phyloP scores from a whole-genome alignment of 257 asterid genomes.

The Solanum chmielewskii region DNA sequence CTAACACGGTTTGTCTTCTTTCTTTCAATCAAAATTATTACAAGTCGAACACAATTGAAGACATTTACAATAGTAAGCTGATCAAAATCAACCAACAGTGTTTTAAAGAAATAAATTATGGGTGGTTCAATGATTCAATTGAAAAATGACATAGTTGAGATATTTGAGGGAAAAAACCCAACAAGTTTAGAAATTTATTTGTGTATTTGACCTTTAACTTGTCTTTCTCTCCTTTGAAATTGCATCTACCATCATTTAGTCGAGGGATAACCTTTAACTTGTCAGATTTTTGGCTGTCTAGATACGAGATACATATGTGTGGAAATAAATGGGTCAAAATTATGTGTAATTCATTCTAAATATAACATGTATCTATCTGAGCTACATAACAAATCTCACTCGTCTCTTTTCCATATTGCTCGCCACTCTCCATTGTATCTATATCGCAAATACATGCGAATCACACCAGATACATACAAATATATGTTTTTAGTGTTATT shows the following conservation, averaged over 20 bases:
- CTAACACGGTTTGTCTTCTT: no score
- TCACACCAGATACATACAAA: neutral
- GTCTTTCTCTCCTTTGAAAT: neutral
- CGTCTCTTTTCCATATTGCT: rapidly evolving
- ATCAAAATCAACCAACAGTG: no score
- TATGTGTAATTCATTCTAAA: neutral
- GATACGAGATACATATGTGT: neutral
- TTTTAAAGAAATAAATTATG: no score
- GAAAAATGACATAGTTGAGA: no score
- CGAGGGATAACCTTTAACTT: neutral
- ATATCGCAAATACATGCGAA: neutral
- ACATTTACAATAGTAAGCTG: no score
- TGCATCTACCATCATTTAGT: neutral
- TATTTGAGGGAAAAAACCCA: no score
- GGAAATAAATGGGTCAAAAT: neutral
- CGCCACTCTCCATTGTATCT: neutral
- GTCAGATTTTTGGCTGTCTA: neutral
- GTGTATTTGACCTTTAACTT: neutral
- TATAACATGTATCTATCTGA: neutral
- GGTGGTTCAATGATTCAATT: no score
- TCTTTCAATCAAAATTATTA: no score
- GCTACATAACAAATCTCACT: neutral
- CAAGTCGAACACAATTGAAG: no score
- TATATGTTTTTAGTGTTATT: neutral
- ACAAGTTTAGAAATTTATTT: no score